Evolutionary conservation across 1,284 basidiomycete genomes (phyloP), one percentile per base, ranked within the genome.

Genomic region (Ganoderma multipileum): DNA sequence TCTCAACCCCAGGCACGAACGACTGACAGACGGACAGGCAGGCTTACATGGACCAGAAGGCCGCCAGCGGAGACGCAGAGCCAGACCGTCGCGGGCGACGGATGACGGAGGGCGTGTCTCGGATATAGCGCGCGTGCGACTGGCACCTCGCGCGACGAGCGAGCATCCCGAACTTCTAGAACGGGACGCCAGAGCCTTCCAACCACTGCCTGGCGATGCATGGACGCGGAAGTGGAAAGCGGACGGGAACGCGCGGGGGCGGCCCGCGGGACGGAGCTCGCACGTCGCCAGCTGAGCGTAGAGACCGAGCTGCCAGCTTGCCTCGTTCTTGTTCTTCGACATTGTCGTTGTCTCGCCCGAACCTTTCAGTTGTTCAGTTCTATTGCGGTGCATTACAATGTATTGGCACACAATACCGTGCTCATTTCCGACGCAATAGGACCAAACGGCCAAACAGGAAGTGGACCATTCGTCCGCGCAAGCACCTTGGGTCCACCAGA

Each of bases 241-340:
- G 26, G 26, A 2, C 30, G 54, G 28, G 55, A 57, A 57, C 52
- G 52, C 47, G 47, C 23, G 30, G 12, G 33, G 50, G 20, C 50
- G 50, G 50, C 26, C 52, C 55, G 33, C 18, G 9, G 20, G 52
- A 64, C 66, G 54, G 63, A 62, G 58, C 59, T 52, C 39, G 28
- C 54, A 66, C 42, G 57, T 68, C 68, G 71, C 67, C 66, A 72
- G 63, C 71, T 68, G 71, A 68, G 41, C 62, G 62, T 68, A 52
- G 65, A 64, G 44, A 68, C 70, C 63, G 36, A 54, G 59, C 64
- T 65, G 59, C 64, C 64, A 66, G 7, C 58, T 61, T 61, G 64
- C 20, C 47, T 61, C 60, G 64, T 30, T 38, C 55, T 36, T 55
- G 52, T 55, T 55, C 52, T 55, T 55, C 12, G 47, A 14, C 47